Evolutionary conservation across 2,329 filamentous ascomycete species (phyloP), one percentile per base, ranked within the genome.

Genomic region (Chaetothyriales sp.): DNA sequence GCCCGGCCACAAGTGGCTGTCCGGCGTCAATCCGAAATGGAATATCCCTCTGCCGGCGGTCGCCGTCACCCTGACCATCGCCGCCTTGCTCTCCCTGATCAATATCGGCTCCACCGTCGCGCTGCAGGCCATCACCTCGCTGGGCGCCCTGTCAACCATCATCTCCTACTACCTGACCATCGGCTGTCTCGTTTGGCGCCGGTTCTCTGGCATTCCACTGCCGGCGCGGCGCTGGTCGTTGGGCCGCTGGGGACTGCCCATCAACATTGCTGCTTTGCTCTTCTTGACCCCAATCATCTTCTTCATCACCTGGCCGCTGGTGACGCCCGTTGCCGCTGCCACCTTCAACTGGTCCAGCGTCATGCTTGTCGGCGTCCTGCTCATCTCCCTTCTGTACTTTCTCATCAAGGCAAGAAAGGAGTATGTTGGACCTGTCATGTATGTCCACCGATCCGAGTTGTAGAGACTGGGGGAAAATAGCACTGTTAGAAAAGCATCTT

Each of bases 331-430:
- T 0, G 67, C 64, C 0, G 57, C 63, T 1, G 58, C 55, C 2
- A 67, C 65, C 2, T 73, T 76, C 61, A 77, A 78, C 59, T 77
- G 72, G 72, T 70, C 68, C 26, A 59, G 66, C n/a, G 63, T 73
- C 5, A 67, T 76, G 42, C 72, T 73, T 46, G 59, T 57, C 19
- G 63, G 60, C 0, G 63, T 68, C 8, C 65, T 71, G 50, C 43
- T 67, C 4, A 64, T 71, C 44, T 66, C 68, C 12, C 55, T 66
- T 12, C 55, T 62, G 1, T 72, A 71, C 55, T 70, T 69, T 57
- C 15, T 61, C 3, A 49, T 65, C 10, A 59, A 64, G 48, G 69
- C 64, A 9, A 60, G 59, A 49, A 56, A 61, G 36, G 55, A 64
- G 6, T 70, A 70, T 52, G 46, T 51, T 18, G 63, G 61, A 8